Percentiles rank a stretch among this genome's conserved stretches.
Conservation (phyloP, 805 yeast genomes). For the Nakazawaea populi region DNA sequence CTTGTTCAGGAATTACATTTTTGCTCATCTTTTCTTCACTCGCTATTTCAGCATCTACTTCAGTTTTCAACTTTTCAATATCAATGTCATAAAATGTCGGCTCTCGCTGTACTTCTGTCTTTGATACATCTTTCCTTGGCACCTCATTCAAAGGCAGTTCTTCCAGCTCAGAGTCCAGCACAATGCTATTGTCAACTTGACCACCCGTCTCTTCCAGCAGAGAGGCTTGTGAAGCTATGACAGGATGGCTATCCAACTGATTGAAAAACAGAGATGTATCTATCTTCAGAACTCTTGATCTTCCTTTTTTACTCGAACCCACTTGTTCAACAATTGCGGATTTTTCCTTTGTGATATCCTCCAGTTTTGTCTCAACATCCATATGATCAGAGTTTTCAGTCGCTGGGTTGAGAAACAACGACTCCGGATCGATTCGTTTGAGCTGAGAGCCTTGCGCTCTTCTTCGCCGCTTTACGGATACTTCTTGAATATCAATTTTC, state of each 20-base stretch:
- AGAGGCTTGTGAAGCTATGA: neutral
- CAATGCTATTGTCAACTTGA: neutral
- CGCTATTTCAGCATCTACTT: neutral
- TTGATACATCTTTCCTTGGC: neutral
- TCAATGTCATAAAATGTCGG: neutral
- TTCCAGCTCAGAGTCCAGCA: constrained; percentile 6
- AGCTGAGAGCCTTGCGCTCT: neutral
- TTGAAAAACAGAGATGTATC: neutral
- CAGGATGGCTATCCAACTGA: constrained; percentile 1
- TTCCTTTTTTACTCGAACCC: neutral
- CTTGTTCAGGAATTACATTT: neutral
- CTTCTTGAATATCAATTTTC: neutral
- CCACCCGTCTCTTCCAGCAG: neutral
- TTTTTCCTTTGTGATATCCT: no score
- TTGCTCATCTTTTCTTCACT: neutral
- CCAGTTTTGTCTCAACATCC: no score
- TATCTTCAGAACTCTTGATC: neutral
- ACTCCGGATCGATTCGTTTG: constrained; percentile 1
- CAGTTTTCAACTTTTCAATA: neutral
- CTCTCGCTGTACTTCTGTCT: neutral
- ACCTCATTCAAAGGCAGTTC: neutral
- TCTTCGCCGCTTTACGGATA: neutral
- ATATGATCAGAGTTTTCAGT: no score
- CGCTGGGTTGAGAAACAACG: neutral
- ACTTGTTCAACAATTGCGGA: neutral